Percentiles rank a stretch among this genome's conserved stretches.
These are phyloP conservation scores for Phytophthora citricola DNA, from an alignment of 352 stramenopile genomes.

Conservation along the genomic window DNA sequence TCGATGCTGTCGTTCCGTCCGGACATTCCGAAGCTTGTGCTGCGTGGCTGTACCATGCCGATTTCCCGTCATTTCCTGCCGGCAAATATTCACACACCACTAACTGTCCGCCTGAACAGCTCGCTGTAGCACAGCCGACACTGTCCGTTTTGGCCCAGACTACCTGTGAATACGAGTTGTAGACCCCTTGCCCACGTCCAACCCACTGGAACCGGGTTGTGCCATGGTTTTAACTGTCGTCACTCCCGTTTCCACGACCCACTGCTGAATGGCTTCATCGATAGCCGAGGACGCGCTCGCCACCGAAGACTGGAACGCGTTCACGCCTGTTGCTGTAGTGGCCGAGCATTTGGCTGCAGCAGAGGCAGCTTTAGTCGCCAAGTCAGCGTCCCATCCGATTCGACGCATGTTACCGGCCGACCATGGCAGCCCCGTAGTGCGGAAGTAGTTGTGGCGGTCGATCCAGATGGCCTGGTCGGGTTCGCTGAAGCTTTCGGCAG, in stretches of 20 bases:
- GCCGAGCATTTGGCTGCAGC: conserved; percentile 46
- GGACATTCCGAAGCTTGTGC: conserved; percentile 49
- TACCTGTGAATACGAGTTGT: conserved; percentile 81
- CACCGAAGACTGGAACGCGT: conserved; percentile 45
- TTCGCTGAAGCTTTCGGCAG: conserved; percentile 31
- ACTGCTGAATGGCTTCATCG: conserved; percentile 58
- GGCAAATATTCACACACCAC: conserved; percentile 71
- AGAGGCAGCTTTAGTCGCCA: conserved; percentile 46
- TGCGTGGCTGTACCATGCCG: conserved; percentile 64
- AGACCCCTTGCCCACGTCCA: conserved; percentile 56
- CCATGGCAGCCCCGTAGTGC: conserved; percentile 68
- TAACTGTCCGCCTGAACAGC: conserved; percentile 42
- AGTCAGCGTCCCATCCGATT: conserved; percentile 58
- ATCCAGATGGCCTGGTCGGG: conserved; percentile 65
- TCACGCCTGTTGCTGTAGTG: conserved; percentile 44
- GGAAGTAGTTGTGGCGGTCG: conserved; percentile 79
- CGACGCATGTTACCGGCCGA: conserved; percentile 66
- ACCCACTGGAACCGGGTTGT: conserved; percentile 45
- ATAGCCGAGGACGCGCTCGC: conserved; percentile 32
- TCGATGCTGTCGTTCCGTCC: conserved; percentile 41
- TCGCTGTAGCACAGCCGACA: conserved; percentile 64
- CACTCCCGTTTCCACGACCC: conserved; percentile 57
- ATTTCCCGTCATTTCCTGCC: conserved; percentile 51
- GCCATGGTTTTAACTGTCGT: conserved; percentile 47
- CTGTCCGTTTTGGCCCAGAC: conserved; percentile 64